Evolutionary conservation across 2,329 filamentous ascomycete genomes (phyloP).

Genomic region (Epichloe baconii): DNA sequence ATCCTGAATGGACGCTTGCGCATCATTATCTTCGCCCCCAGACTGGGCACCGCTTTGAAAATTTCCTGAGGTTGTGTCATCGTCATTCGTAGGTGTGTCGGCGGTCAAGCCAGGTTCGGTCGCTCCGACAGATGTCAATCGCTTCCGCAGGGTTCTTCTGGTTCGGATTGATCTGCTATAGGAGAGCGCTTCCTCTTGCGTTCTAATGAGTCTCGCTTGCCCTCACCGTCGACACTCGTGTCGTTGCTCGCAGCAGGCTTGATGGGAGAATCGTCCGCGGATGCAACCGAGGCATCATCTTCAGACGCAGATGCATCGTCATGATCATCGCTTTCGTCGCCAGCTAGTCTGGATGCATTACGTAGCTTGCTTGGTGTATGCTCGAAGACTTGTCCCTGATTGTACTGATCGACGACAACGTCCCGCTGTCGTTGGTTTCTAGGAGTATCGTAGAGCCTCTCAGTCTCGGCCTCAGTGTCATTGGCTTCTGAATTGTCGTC

Average conservation of each 20-base stretch:
- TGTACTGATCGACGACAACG: constrained; percentile 44
- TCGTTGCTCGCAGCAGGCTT: constrained; percentile 19
- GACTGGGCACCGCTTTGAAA: constrained; percentile 26
- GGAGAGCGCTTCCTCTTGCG: constrained; percentile 39
- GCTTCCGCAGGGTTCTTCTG: constrained; percentile 40
- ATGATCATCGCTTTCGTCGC: constrained; percentile 23
- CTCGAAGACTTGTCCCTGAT: constrained; percentile 42
- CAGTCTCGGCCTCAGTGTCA: constrained; percentile 82
- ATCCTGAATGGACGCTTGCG: constrained; percentile 15
- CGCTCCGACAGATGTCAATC: constrained; percentile 34
- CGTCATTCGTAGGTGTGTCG: constrained; percentile 19
- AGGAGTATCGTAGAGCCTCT: constrained; percentile 83
- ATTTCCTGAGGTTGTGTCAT: constrained; percentile 23
- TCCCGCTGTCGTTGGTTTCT: constrained; percentile 50
- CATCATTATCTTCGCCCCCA: constrained; percentile 33
- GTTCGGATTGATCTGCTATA: constrained; percentile 29
- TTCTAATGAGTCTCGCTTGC: constrained; percentile 22
- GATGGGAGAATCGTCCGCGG: constrained; percentile 22
- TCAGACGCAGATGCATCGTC: constrained; percentile 29
- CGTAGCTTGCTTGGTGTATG: constrained; percentile 68
- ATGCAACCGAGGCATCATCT: constrained; percentile 23
- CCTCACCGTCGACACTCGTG: constrained; percentile 17
- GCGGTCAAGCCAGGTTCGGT: constrained; percentile 23
- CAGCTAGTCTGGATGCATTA: constrained; percentile 22
- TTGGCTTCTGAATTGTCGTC: constrained; percentile 32